Conservation (phyloP, 257 asterid species). For the Solanum bulbocastanum region DNA sequence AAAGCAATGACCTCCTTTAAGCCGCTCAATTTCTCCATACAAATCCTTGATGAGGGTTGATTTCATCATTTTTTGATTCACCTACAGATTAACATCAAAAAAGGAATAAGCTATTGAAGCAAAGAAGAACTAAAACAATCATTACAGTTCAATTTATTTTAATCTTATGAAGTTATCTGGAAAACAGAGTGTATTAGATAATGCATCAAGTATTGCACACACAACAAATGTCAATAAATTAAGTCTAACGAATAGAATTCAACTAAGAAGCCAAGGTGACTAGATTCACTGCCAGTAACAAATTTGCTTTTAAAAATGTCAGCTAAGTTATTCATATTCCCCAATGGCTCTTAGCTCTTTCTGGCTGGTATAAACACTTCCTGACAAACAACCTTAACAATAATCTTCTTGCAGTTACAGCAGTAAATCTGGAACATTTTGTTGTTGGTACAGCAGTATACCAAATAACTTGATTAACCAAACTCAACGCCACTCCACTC, state of each 20-base stretch:
- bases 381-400: neutral
- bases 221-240: neutral
- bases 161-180: neutral
- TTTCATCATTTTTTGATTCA: slow-evolving; percentile 72
- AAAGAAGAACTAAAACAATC: neutral
- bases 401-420: neutral
- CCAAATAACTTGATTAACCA: neutral
- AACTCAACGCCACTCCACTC: neutral
- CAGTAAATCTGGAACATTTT: neutral
- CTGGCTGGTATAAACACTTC: neutral
- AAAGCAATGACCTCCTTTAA: neutral
- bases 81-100: slow-evolving; percentile 26
- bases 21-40: slow-evolving; percentile 11
- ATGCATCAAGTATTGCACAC: neutral
- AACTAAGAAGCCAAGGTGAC: neutral
- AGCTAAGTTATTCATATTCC: neutral
- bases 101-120: neutral
- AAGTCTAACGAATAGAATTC: neutral
- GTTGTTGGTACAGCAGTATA: neutral
- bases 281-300: neutral
- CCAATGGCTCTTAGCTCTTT: neutral
- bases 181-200: neutral
- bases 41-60: slow-evolving; percentile 8
- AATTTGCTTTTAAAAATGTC: neutral
- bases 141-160: neutral